Conservation (phyloP, 2,329 filamentous ascomycete species). For the Verticillium klebahnii region DNA sequence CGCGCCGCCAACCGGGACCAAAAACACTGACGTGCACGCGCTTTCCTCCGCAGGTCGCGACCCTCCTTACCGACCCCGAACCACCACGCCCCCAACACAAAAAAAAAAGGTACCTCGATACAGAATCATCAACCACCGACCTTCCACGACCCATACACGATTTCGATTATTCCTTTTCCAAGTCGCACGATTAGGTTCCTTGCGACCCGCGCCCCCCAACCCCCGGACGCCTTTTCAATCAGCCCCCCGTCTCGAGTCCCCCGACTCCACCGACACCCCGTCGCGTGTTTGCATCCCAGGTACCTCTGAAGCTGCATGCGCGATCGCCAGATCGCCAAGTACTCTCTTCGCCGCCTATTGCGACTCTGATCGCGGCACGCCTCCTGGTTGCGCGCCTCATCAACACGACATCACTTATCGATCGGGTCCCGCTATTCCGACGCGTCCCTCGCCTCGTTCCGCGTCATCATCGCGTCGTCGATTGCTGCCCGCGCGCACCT, state of each 20-base stretch:
- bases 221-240: background rate
- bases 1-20: conserved; percentile 37
- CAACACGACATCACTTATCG: background rate
- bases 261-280: background rate
- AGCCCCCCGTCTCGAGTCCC: background rate
- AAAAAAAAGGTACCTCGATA: background rate
- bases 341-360: background rate
- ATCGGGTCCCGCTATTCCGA: background rate
- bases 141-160: background rate
- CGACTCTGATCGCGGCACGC: background rate
- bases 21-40: conserved; percentile 41
- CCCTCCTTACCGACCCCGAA: conserved; percentile 22
- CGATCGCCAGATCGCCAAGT: conserved; percentile 2
- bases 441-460: background rate
- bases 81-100: conserved; percentile 1
- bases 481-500: background rate
- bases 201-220: background rate
- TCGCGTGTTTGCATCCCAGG: background rate
- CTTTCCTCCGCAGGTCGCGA: conserved; percentile 34
- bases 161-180: background rate
- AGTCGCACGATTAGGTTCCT: conserved; percentile 1
- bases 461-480: background rate
- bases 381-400: background rate
- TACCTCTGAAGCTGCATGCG: background rate
- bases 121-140: background rate